Conservation (phyloP, 768 basidiomycete genomes). For the Rhodotorula graminis region DNA sequence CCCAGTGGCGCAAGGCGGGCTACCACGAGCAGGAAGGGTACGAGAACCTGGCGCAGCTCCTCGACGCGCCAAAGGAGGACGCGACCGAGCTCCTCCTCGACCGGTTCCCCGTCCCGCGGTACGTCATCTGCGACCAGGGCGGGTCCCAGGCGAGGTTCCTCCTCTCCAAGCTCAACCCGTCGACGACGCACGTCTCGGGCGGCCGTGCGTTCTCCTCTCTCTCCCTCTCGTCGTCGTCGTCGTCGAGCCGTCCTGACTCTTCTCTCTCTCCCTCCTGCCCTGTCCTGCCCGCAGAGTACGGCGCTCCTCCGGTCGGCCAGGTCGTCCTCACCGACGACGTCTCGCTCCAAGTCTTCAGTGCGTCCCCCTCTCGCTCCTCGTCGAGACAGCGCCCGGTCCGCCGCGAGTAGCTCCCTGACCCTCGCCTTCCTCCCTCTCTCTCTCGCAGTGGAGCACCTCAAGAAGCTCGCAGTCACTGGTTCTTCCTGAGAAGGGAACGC, state of each 20-base stretch:
- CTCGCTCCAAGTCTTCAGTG: constrained; percentile 84
- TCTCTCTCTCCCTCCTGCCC: constrained; percentile 68
- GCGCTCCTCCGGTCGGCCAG: constrained; percentile 69
- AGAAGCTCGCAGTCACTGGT: too few species aligned
- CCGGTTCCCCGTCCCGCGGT: constrained; percentile 93
- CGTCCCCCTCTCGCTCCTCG: background rate
- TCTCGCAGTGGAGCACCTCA: too few species aligned
- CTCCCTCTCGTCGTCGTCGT: background rate
- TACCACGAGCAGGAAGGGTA: constrained; percentile 99
- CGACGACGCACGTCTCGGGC: constrained; percentile 89
- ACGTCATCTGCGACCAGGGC: constrained; percentile 95
- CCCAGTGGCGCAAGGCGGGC: constrained; percentile 95
- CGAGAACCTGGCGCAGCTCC: constrained; percentile 93
- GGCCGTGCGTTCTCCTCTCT: constrained; percentile 11
- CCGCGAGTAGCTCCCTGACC: too few species aligned
- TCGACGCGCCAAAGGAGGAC: constrained; percentile 78
- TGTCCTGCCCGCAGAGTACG: constrained; percentile 57
- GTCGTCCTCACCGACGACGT: constrained; percentile 99
- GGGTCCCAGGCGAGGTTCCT: constrained; percentile 98
- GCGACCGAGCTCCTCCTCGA: constrained; percentile 92
- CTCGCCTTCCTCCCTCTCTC: too few species aligned
- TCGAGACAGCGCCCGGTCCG: too few species aligned
- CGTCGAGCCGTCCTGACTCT: background rate
- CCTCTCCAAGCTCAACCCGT: constrained; percentile 91
- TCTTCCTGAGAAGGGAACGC: too few species aligned